Base-by-base conservation (phyloP, 2,329 filamentous ascomycete genomes). In the Trichoderma lentiforme region DNA sequence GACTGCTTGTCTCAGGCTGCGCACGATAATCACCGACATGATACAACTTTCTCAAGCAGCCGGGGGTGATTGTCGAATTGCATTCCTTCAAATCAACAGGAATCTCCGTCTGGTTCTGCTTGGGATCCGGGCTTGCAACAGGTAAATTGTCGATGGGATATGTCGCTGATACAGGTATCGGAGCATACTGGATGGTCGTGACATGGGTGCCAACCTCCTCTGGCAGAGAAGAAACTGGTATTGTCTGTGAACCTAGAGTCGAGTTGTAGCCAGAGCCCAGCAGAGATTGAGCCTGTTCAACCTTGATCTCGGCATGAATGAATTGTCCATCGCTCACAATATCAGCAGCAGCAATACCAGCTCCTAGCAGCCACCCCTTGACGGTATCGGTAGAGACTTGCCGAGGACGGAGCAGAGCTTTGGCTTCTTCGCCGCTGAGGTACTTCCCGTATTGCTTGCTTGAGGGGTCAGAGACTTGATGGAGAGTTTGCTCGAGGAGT, bases 1-100 rank as follows among this genome's bases (percentile, higher is more conserved):
- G 87, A 71, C 91, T 91, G 0, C 82, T 91, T 28, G 84, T 88
- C 76, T 84, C 88, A 12, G 90, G 87, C 26, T 80, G 89, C 8
- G 87, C 82, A 9, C 91, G 89, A 32, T 81, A 78, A 9, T 78
- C 72, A 30, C 79, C 79, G 30, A 86, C 81, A 3, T 82, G 81
- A 77, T 87, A 87, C 15, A 86, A 75, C 7, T 82, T 79, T 51
- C 81, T 80, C 5, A 87, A 72, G 36, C 85, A 87, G 1, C 79
- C 78, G 1, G 85, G 85, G 0, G 84, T 86, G 66, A 84, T 78
- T 26, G 76, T 74, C 1, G 76, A 73, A 32, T 83, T 81, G 76
- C 84, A 86, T 12, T 68, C 75, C 4, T 76, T 56, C 11, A 77
- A 47, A 21, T 77, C 74, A 3, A 71, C 28, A 1, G n/a, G 24